A percentile compares a stretch with the other conserved stretches of the same genome.
Conservation (phyloP, 2,329 filamentous ascomycete genomes). For the Juglanconis juglandina region DNA sequence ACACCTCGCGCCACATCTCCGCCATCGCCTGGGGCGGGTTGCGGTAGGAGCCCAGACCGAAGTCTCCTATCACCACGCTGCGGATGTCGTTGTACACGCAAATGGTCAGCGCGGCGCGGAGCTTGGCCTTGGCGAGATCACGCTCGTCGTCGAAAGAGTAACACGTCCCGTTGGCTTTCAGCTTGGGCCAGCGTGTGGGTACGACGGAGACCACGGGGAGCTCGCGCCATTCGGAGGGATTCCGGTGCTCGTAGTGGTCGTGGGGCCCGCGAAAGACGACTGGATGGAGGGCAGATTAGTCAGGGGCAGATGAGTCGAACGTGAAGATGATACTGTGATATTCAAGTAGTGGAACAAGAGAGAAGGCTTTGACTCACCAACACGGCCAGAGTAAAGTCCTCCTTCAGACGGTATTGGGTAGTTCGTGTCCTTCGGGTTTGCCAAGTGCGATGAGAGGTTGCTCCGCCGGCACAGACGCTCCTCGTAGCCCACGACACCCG, state of each 20-base stretch:
- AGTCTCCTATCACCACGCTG: slow-evolving; percentile 60
- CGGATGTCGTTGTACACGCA: slow-evolving; percentile 58
- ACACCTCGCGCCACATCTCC: slow-evolving; percentile 62
- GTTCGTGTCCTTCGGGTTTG: slow-evolving; percentile 56
- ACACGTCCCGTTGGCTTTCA: slow-evolving; percentile 61
- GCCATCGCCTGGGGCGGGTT: slow-evolving; percentile 65
- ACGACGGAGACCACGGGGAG: slow-evolving; percentile 72
- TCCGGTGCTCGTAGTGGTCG: slow-evolving; percentile 58
- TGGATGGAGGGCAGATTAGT: slow-evolving; percentile 21
- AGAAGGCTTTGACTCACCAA: slow-evolving; percentile 44
- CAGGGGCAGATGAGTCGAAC: background rate
- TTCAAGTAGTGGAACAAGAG: slow-evolving; percentile 2
- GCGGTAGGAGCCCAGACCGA: slow-evolving; percentile 59
- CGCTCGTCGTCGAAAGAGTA: slow-evolving; percentile 72
- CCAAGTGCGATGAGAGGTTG: slow-evolving; percentile 67
- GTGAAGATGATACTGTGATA: background rate
- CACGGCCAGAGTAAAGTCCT: slow-evolving; percentile 66
- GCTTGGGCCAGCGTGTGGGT: slow-evolving; percentile 69
- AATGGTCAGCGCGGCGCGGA: slow-evolving; percentile 67
- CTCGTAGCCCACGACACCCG: slow-evolving; percentile 59
- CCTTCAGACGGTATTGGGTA: slow-evolving; percentile 71
- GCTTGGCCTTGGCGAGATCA: slow-evolving; percentile 69
- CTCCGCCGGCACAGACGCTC: slow-evolving; percentile 73
- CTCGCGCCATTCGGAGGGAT: slow-evolving; percentile 49
- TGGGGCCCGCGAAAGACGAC: slow-evolving; percentile 72